Evolutionary conservation across 2,329 filamentous ascomycete genomes (phyloP), one percentile per base, ranked within the genome.

Genomic region (Aureobasidium sp.): DNA sequence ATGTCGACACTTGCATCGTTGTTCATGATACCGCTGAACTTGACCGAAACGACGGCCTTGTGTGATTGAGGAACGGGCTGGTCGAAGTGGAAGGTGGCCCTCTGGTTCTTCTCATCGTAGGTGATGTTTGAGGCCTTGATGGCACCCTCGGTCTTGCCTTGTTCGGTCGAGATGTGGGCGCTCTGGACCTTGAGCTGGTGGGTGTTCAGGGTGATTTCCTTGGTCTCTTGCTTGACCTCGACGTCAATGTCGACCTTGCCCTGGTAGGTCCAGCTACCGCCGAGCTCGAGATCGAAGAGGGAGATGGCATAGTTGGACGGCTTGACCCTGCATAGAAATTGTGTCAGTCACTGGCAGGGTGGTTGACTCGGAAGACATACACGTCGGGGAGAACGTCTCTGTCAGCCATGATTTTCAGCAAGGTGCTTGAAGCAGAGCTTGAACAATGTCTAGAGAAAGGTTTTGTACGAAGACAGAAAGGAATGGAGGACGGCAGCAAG

Each of bases 281-380:
- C 82, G 60, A 86, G 77, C 68, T 96, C 87, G 66, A 99, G 79
- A 69, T 94, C 87, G 71, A 82, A 85, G 68, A 99, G 83, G 62
- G 87, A 90, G 67, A 99, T 81, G 70, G 84, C 80, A 78, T 99
- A 99, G 78, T 97, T 91, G 65, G 81, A 79, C 2, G 94, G 91
- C 78, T 91, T 93, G 72, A 93, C 85, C 71, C 84, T 87, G 64
- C 44, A 51, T 11, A 41, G 27, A 2, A 49, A 14, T 20, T 8
- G 11, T 20, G 36, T 62, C 41, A 62, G 41, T 41, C 3, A 8
- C 4, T 27, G 34, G 22, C 11, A 17, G 4, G 15, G 9, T 22
- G 34, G 36, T 7, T 12, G n/a, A 11, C 5, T n/a, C n/a, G 34
- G 22, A 27, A 8, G 34, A 66, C 75, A 70, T 65, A 78, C 77